A percentile compares a stretch with the other conserved stretches of the same genome.
phyloP scores from a whole-genome alignment of 805 yeast genomes.

The Candida schatavii region DNA sequence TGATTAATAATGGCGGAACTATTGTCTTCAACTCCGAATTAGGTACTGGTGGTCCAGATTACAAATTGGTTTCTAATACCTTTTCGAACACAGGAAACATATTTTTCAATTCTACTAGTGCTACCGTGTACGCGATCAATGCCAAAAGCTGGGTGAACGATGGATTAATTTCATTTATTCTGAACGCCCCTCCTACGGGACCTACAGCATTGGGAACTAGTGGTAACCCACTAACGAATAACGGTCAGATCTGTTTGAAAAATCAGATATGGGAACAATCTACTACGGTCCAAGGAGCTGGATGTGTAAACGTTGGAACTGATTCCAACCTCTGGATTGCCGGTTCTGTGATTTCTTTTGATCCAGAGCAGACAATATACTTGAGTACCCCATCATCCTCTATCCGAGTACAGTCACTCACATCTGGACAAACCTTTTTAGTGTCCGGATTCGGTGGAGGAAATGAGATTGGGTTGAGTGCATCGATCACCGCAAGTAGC shows the following conservation, averaged over 20 bases:
- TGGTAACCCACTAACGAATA: slow-evolving; percentile 13
- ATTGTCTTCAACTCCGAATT: slow-evolving; percentile 15
- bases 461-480: slow-evolving; percentile 1
- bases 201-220: slow-evolving; percentile 10
- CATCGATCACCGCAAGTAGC: slow-evolving; percentile 1
- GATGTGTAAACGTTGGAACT: slow-evolving; percentile 22
- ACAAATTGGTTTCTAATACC: slow-evolving; percentile 7
- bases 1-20: slow-evolving; percentile 15
- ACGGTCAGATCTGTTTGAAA: slow-evolving; percentile 25
- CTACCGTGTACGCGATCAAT: slow-evolving; percentile 6
- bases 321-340: slow-evolving; percentile 10
- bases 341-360: slow-evolving; percentile 13
- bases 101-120: slow-evolving; percentile 12
- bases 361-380: slow-evolving; percentile 11
- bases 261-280: slow-evolving; percentile 21
- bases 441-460: slow-evolving; percentile 25
- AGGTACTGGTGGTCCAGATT: slow-evolving; percentile 13
- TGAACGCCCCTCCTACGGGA: slow-evolving; percentile 8
- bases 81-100: slow-evolving; percentile 17
- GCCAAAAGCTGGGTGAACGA: slow-evolving; percentile 11
- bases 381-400: slow-evolving; percentile 7
- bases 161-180: slow-evolving; percentile 14
- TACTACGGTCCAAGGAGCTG: slow-evolving; percentile 22
- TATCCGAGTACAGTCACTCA: slow-evolving; percentile 12
- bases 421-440: slow-evolving; percentile 15